phyloP scores from a whole-genome alignment of 164 flowering plant genomes.

The Platanus orientalis region DNA sequence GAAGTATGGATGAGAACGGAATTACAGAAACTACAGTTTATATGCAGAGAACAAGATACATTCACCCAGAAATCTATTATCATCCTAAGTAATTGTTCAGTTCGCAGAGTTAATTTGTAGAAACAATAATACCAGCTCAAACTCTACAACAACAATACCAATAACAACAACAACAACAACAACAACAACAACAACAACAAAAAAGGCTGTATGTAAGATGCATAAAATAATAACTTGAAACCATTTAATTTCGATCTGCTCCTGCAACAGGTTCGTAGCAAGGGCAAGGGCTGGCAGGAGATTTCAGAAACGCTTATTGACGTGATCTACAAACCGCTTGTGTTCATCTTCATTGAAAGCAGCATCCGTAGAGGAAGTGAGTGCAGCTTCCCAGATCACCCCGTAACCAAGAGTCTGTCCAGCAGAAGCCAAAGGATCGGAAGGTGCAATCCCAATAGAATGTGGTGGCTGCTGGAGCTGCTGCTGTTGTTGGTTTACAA shows the following conservation, averaged over 20 bases:
- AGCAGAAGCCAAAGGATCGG: background rate
- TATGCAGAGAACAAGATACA: background rate
- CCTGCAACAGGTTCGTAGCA: background rate
- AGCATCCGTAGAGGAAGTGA: background rate
- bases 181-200: too few species aligned
- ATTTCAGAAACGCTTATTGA: background rate
- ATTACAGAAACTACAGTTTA: background rate
- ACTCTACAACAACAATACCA: background rate
- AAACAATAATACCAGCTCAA: background rate
- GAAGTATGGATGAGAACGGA: too few species aligned
- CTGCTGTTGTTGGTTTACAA: constrained; percentile 1
- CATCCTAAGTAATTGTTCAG: background rate
- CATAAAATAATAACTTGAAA: background rate
- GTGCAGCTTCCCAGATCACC: background rate
- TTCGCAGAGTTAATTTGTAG: background rate
- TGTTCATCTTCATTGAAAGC: background rate
- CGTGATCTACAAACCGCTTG: background rate
- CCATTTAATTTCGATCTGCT: background rate
- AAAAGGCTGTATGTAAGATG: background rate
- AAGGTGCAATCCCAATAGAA: background rate
- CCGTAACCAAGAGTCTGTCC: background rate
- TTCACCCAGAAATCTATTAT: background rate
- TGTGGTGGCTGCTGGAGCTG: background rate
- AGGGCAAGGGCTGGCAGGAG: too few species aligned
- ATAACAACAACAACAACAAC: background rate